Conservation (phyloP, 768 basidiomycete species). For the Crucibulum laeve region DNA sequence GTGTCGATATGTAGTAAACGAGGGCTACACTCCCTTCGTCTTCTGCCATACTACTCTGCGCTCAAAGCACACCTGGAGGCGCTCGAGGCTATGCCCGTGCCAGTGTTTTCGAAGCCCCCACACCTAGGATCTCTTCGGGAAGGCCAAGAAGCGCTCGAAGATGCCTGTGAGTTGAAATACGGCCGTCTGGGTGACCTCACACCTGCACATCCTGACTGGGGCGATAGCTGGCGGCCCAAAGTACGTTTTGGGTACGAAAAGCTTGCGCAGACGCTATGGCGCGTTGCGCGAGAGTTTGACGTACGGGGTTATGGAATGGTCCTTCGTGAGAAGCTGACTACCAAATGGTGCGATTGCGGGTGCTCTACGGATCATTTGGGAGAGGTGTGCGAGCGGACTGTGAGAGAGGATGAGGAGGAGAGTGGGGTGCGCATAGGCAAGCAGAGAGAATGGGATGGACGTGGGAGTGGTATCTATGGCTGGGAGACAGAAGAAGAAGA, state of each 20-base stretch:
- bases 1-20: conserved; percentile 59
- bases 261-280: conserved; percentile 61
- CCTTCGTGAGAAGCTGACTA: conserved; percentile 65
- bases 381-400: conserved; percentile 72
- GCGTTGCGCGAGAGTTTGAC: conserved; percentile 67
- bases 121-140: conserved; percentile 57
- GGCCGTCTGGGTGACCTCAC: conserved; percentile 30
- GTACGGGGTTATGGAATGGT: conserved; percentile 68
- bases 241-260: conserved; percentile 64
- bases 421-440: conserved; percentile 57
- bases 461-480: conserved; percentile 66
- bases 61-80: conserved; percentile 59
- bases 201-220: conserved; percentile 38
- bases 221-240: conserved; percentile 53
- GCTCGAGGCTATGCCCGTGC: conserved; percentile 52
- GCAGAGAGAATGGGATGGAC: conserved; percentile 73
- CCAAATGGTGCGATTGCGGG: conserved; percentile 79
- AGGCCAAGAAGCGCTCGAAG: conserved; percentile 60
- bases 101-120: conserved; percentile 61
- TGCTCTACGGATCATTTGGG: conserved; percentile 77
- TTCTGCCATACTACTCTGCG: conserved; percentile 56
- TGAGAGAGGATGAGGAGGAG: conserved; percentile 65
- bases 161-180: conserved; percentile 58
- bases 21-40: conserved; percentile 62
- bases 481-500: conserved; percentile 78